Evolutionary conservation across 768 basidiomycete genomes (phyloP).

Genomic region (Pleurotus citrinopileatus): DNA sequence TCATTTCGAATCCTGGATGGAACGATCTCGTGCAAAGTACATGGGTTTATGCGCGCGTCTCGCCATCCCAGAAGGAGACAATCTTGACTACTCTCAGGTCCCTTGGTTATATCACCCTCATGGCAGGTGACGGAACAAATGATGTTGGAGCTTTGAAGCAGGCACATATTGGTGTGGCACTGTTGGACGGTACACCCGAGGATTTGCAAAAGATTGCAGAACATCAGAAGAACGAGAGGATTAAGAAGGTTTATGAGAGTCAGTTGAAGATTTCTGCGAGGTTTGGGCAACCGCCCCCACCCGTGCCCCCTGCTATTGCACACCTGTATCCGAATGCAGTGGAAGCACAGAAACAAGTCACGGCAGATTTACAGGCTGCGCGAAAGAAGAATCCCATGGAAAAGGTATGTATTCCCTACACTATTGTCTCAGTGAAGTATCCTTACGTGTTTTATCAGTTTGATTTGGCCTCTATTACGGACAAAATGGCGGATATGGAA

Average conservation of each 20-base stretch:
- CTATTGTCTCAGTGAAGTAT: not conserved
- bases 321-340: conserved; percentile 90
- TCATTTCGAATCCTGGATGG: conserved; percentile 69
- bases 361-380: conserved; percentile 58
- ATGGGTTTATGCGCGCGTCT: conserved; percentile 98
- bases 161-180: conserved; percentile 94
- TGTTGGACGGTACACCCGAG: conserved; percentile 87
- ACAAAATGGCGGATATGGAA: conserved; percentile 89
- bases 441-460: conserved; percentile 22
- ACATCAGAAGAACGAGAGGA: conserved; percentile 80
- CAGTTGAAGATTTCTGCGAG: conserved; percentile 87
- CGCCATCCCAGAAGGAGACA: conserved; percentile 92
- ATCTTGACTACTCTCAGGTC: conserved; percentile 89
- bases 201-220: conserved; percentile 94
- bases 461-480: conserved; percentile 71
- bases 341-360: conserved; percentile 81
- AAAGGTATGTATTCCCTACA: conserved; percentile 51
- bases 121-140: conserved; percentile 99
- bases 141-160: conserved; percentile 98
- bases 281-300: conserved; percentile 92
- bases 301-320: conserved; percentile 85
- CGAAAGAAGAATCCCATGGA: conserved; percentile 87
- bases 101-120: conserved; percentile 89
- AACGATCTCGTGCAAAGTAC: conserved; percentile 86
- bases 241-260: conserved; percentile 97